Evolutionary conservation across 2,329 filamentous ascomycete species (phyloP), one percentile per base, ranked within the genome.

Genomic region (Verticillium isaacii): DNA sequence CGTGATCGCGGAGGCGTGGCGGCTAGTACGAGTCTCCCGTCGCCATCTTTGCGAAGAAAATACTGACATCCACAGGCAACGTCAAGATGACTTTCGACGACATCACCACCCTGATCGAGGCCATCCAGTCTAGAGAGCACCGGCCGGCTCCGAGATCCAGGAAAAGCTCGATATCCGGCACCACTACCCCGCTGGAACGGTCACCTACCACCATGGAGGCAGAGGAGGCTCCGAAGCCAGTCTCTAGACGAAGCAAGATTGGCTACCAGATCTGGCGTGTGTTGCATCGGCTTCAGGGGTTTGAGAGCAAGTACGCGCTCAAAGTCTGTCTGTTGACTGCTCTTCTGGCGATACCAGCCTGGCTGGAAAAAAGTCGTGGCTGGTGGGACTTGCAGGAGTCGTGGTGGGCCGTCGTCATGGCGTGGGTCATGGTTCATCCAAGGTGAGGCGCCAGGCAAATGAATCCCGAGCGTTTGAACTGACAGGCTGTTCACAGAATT

Each of bases 1-100:
- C 85, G 87, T 65, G 85, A 87, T 67, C 76, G 84, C 63, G 84
- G 85, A 19, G 83, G 84, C 29, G 76, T 85, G 23, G 85, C 84
- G 5, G 83, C 83, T 5, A 82, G 82, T 68, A 73, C 75, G 66
- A 56, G 12, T 5, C 29, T 19, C 25, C 25, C 19, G 5, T 3
- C 15, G 1, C 17, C 25, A 23, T 32, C 1, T 17, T 50, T n/a
- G 19, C 45, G 5, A 12, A 4, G 8, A 23, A 12, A 4, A 12
- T 9, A 5, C 45, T 50, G 12, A 50, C 45, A 12, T 11, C n/a
- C n/a, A 23, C 19, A 50, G 45, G 45, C 45, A 50, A 50, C 14
- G 45, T 50, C 63, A 77, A 79, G 52, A 72, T 72, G 57, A 81
- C 78, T 11, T 81, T 82, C 64, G 70, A 67, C 15, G 77, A 79